Conservation (phyloP, 2,329 filamentous ascomycete species). For the Trichoderma sp. region DNA sequence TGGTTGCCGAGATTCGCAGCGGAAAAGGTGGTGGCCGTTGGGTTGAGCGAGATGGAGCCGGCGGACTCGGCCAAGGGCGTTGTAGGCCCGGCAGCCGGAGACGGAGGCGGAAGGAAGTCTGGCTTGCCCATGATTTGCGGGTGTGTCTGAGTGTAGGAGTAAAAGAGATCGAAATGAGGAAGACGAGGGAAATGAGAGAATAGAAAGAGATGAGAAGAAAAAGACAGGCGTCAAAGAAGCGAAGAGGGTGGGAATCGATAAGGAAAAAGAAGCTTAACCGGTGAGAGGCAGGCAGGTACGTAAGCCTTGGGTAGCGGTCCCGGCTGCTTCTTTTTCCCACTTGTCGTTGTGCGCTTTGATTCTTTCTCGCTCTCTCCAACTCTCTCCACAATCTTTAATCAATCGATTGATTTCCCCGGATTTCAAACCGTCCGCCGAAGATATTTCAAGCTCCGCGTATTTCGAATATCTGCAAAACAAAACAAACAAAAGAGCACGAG, state of each 20-base stretch:
- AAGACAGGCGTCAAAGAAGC: background rate
- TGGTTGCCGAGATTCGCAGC: constrained; percentile 16
- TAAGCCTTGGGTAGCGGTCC: background rate
- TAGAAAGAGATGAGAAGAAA: background rate
- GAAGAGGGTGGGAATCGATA: background rate
- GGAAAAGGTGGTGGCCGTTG: constrained; percentile 23
- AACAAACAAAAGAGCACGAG: background rate
- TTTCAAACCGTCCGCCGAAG: background rate
- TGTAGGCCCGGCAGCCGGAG: constrained; percentile 15
- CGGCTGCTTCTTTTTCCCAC: background rate
- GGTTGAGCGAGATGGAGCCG: constrained; percentile 32
- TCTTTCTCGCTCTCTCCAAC: background rate
- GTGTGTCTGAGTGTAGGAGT: too few species aligned
- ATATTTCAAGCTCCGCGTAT: background rate
- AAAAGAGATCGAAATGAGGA: too few species aligned
- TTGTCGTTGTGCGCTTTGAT: background rate
- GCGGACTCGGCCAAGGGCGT: constrained; percentile 31
- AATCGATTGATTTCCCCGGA: background rate
- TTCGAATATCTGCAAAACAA: background rate
- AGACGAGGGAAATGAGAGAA: background rate
- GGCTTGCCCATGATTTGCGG: constrained; percentile 31
- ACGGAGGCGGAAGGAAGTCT: constrained; percentile 22
- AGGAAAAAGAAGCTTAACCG: constrained; percentile 14
- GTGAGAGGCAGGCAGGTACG: background rate
- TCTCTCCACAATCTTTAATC: background rate